Conservation (phyloP, 495 filamentous ascomycete species). For the Penicillium goetzii region DNA sequence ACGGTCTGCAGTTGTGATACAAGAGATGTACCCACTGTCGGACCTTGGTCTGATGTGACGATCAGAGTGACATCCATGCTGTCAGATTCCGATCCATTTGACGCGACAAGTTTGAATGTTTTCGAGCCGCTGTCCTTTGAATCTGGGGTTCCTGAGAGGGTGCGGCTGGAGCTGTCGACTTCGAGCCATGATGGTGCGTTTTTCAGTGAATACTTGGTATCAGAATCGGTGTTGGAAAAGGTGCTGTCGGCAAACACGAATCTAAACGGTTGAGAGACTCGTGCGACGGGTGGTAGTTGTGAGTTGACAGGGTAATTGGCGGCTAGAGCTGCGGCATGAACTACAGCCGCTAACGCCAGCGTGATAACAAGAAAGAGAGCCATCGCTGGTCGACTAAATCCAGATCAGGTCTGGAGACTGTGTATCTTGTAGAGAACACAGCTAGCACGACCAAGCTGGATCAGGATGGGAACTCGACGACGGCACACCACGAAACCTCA, state of each 20-base stretch:
- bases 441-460: constrained; percentile 22
- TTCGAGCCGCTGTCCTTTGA: constrained; percentile 57
- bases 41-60: constrained; percentile 58
- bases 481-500: constrained; percentile 18
- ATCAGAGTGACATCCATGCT: constrained; percentile 64
- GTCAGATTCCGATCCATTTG: constrained; percentile 59
- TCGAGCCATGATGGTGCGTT: constrained; percentile 70
- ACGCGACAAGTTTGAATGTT: constrained; percentile 62
- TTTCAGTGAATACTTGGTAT: constrained; percentile 64
- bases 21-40: constrained; percentile 50
- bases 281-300: constrained; percentile 76
- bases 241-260: constrained; percentile 73
- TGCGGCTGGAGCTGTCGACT: constrained; percentile 62
- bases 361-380: constrained; percentile 36
- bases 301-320: constrained; percentile 74
- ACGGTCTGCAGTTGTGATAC: constrained; percentile 50
- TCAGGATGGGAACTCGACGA: constrained; percentile 5
- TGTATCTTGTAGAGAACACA: constrained; percentile 22
- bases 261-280: constrained; percentile 62
- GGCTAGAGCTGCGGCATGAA: constrained; percentile 46
- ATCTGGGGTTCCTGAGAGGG: constrained; percentile 66
- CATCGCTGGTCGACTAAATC: constrained; percentile 32
- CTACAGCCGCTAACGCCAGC: constrained; percentile 39
- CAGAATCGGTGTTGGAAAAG: constrained; percentile 56
- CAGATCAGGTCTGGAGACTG: constrained; percentile 17